Evolutionary conservation across 202 grass and related monocot genomes (phyloP), one percentile per base, ranked within the genome.

Genomic region (Setaria italica): DNA sequence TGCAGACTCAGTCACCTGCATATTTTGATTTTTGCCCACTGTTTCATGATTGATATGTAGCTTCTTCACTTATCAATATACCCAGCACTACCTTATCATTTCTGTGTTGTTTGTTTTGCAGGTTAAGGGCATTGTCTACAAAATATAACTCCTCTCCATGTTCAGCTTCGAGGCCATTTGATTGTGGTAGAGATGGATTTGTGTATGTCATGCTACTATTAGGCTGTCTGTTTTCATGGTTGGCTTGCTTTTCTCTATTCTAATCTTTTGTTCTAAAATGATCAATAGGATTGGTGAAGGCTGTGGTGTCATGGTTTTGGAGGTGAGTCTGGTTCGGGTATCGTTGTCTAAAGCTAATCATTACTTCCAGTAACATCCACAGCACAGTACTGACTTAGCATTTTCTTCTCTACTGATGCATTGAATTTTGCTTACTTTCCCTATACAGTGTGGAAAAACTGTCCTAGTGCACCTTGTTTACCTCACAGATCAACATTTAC

Each of bases 151-250:
- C 82, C 50, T 76, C 74, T 70, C 96, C 93, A 15, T 62, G 92
- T 64, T 81, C 72, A 65, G 89, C 93, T 79, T 99, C 96, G 42
- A 92, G 93, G 49, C 96, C 93, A 16, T 98, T 98, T 88, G 93
- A 98, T 90, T 94, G 91, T 32, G 84, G 89, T 80, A 94, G 96
- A 95, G 96, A 98, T 92, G 96, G 96, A 85, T 95, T 99, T 88
- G 96, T 95, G 93, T 99, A 99, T 51, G 88, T 59, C 34, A 81
- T 87, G 65, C 56, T 86, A 9, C 56, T 62, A 33, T 21, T 45
- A 47, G 32, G 80, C 15, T 35, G 71, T 68, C 55, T 59, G 6
- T 72, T 60, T n/a, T 17, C 3, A 59, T 29, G 2, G 6, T 50
- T 11, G 58, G 45, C 35, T 46, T 43, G 21, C 2, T n/a, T 56